A percentile compares a stretch with the other conserved stretches of the same genome.
Evolutionary conservation across 2,329 filamentous ascomycete species (phyloP).

Genomic region (Pyrenophora teres): DNA sequence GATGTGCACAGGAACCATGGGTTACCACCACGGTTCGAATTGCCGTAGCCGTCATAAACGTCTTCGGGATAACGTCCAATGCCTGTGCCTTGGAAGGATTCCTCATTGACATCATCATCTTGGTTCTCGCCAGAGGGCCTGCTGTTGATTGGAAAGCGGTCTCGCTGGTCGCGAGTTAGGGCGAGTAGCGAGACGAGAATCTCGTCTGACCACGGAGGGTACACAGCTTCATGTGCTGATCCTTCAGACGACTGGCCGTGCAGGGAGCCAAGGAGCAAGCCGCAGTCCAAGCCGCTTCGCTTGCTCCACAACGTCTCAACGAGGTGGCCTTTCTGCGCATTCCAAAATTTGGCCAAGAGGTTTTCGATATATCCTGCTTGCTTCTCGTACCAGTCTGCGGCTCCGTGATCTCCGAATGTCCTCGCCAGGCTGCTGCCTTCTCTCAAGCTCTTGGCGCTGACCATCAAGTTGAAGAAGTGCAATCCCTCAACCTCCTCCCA

Average conservation of each 20-base stretch:
- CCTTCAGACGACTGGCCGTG: conserved; percentile 35
- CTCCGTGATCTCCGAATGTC: conserved; percentile 44
- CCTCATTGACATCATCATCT: conserved; percentile 11
- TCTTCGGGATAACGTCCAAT: conserved; percentile 53
- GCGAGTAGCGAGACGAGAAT: conserved; percentile 45
- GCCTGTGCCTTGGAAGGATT: conserved; percentile 39
- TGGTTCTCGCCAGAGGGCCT: conserved; percentile 15
- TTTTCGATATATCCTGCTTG: conserved; percentile 44
- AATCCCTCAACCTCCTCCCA: conserved; percentile 54
- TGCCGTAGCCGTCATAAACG: conserved; percentile 47
- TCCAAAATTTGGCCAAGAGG: conserved; percentile 47
- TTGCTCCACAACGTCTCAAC: conserved; percentile 43
- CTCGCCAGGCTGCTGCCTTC: conserved; percentile 44
- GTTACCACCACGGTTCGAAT: conserved; percentile 38
- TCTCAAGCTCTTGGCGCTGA: conserved; percentile 44
- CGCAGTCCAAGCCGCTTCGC: conserved; percentile 47
- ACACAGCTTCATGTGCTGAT: conserved; percentile 28
- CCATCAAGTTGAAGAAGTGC: conserved; percentile 50
- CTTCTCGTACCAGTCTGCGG: conserved; percentile 46
- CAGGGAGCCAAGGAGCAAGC: conserved; percentile 45
- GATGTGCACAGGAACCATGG: conserved; percentile 53
- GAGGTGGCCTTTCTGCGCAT: conserved; percentile 43
- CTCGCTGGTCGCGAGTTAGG: conserved; percentile 41
- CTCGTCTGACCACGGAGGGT: conserved; percentile 46
- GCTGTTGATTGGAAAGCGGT: conserved; percentile 49